These are phyloP conservation scores for Musa acuminata DNA, from an alignment of 176 grass and related monocot species.

Conservation along the genomic window DNA sequence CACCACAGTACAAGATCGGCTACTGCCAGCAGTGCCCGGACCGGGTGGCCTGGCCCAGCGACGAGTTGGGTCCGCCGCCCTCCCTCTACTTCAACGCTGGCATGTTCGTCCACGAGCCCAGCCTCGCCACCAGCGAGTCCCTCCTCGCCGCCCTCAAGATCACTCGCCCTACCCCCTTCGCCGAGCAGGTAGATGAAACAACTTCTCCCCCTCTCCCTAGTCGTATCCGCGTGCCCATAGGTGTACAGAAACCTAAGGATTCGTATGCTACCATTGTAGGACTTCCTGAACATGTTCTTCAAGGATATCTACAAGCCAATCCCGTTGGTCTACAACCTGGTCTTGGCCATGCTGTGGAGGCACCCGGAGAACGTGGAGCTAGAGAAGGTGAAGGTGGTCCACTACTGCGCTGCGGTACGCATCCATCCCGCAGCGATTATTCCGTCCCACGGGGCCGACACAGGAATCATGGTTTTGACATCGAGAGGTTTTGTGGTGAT, in stretches of 20 bases:
- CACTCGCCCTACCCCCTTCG: constrained; percentile 47
- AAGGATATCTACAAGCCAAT: constrained; percentile 80
- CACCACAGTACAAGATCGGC: constrained; percentile 64
- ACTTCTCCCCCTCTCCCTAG: too few relatives aligned
- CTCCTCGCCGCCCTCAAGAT: constrained; percentile 45
- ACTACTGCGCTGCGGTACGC: constrained; percentile 88
- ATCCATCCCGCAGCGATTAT: neutral
- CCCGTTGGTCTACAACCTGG: constrained; percentile 67
- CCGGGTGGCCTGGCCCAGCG: constrained; percentile 57
- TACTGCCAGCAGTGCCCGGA: constrained; percentile 85
- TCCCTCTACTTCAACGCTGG: constrained; percentile 92
- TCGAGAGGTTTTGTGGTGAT: neutral
- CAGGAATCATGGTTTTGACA: neutral
- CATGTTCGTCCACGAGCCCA: constrained; percentile 85
- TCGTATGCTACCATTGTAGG: constrained; percentile 22
- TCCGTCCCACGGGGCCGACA: neutral
- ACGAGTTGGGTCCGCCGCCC: constrained; percentile 62
- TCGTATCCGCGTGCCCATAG: too few relatives aligned
- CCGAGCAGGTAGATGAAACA: constrained; percentile 43
- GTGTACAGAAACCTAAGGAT: neutral
- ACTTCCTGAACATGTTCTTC: constrained; percentile 94
- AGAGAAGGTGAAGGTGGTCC: constrained; percentile 72
- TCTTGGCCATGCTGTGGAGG: constrained; percentile 90
- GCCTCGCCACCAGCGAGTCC: constrained; percentile 43
- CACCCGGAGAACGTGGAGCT: constrained; percentile 88